phyloP scores from a whole-genome alignment of 1,284 basidiomycete genomes.

The Moesziomyces sp. region DNA sequence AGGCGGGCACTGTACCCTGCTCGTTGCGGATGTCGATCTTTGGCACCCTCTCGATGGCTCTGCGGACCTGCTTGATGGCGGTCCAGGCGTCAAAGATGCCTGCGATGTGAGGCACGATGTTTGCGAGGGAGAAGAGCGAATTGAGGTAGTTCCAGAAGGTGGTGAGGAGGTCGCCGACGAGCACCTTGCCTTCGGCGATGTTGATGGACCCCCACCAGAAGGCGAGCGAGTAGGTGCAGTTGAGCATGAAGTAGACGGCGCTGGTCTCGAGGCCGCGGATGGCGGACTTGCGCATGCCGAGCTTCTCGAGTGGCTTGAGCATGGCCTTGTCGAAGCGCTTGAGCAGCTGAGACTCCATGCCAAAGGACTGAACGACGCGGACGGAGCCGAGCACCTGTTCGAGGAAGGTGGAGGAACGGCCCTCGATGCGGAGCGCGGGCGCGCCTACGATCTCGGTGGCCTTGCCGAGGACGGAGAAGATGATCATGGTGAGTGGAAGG shows the following conservation, averaged over 20 bases:
- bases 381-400: conserved; percentile 69
- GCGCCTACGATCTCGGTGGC: conserved; percentile 63
- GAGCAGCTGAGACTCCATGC: conserved; percentile 65
- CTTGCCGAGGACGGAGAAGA: conserved; percentile 64
- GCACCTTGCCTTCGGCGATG: conserved; percentile 44
- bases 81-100: conserved; percentile 56
- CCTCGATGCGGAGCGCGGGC: conserved; percentile 66
- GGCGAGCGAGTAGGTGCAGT: conserved; percentile 49
- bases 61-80: conserved; percentile 53
- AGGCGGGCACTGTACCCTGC: conserved; percentile 32
- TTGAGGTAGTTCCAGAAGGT: conserved; percentile 65
- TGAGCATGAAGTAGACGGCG: conserved; percentile 57
- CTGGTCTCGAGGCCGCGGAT: conserved; percentile 56
- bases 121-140: conserved; percentile 61
- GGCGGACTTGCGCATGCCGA: conserved; percentile 63
- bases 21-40: conserved; percentile 61
- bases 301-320: conserved; percentile 63
- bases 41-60: conserved; percentile 60
- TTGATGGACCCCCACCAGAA: conserved; percentile 62
- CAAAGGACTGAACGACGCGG: conserved; percentile 69
- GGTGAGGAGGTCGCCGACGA: conserved; percentile 52
- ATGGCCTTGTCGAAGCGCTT: conserved; percentile 65
- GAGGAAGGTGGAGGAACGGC: conserved; percentile 67
- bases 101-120: conserved; percentile 61
- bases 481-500: conserved; percentile 66